phyloP scores from a whole-genome alignment of 371 early-diverging fungal species.

The Apophysomyces sp. region DNA sequence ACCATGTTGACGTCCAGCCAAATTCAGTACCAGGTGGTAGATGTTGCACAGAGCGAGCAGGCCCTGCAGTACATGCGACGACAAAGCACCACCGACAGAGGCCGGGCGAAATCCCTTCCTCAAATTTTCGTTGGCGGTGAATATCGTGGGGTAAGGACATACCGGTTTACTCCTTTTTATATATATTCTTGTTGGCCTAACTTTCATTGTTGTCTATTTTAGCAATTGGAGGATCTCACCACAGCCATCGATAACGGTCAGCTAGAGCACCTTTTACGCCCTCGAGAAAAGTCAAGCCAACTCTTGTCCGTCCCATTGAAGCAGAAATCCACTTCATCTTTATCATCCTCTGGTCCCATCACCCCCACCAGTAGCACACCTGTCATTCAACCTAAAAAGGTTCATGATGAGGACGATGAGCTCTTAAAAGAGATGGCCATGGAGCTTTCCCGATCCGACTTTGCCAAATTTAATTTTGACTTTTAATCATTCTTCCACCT shows the following conservation, averaged over 20 bases:
- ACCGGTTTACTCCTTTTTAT: too few species aligned
- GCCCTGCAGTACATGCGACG: conserved; percentile 41
- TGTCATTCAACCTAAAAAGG: background rate
- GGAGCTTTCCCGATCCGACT: conserved; percentile 14
- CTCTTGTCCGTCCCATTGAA: background rate
- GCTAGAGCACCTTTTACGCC: conserved; percentile 4
- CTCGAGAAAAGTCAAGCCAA: background rate
- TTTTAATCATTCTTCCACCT: conserved; percentile 8
- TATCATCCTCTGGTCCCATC: conserved; percentile 17
- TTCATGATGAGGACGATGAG: conserved; percentile 14
- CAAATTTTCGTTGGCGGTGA: conserved; percentile 45
- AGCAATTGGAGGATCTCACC: conserved; percentile 18
- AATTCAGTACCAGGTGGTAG: conserved; percentile 29
- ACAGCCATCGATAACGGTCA: conserved; percentile 7
- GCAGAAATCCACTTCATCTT: conserved; percentile 7
- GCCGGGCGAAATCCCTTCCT: conserved; percentile 25
- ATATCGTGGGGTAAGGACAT: conserved; percentile 40
- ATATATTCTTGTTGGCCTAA: background rate
- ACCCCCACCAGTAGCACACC: conserved; percentile 13
- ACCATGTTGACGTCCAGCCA: conserved; percentile 14
- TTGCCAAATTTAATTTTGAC: conserved; percentile 16
- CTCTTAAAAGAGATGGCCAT: conserved; percentile 17
- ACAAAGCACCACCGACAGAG: conserved; percentile 14
- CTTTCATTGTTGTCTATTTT: background rate
- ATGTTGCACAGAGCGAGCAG: conserved; percentile 38